A percentile compares a stretch with the other conserved stretches of the same genome.
Conservation (phyloP, 441 rosid genomes). For the Monsonia emarginata region DNA sequence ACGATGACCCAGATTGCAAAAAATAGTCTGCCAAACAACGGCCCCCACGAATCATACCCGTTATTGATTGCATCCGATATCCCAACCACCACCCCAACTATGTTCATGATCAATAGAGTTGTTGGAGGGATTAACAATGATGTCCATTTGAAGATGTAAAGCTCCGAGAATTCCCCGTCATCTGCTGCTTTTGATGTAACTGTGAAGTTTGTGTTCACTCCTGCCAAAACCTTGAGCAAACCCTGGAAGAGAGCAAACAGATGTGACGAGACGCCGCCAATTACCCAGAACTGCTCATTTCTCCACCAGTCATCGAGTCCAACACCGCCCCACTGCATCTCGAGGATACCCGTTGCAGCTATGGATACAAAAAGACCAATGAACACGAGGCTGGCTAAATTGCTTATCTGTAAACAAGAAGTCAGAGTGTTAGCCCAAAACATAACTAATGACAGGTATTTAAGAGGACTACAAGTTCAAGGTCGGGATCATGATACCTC, state of each 20-base stretch:
- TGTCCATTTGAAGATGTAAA: conserved; percentile 88
- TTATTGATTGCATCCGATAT: conserved; percentile 78
- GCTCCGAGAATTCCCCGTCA: conserved; percentile 80
- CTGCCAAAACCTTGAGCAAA: conserved; percentile 83
- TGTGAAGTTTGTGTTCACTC: conserved; percentile 79
- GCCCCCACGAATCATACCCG: conserved; percentile 95
- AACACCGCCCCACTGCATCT: conserved; percentile 95
- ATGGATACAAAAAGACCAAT: conserved; percentile 79
- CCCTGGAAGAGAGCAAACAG: conserved; percentile 92
- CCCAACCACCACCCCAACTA: conserved; percentile 72
- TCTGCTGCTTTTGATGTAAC: conserved; percentile 92
- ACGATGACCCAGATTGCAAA: conserved; percentile 86
- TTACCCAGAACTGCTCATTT: conserved; percentile 98
- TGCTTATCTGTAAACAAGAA: conserved; percentile 57
- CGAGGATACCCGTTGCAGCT: conserved; percentile 70
- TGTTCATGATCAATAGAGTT: conserved; percentile 66
- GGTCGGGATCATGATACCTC: too few relatives aligned
- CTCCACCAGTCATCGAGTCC: conserved; percentile 98
- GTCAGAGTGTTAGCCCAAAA: too few relatives aligned
- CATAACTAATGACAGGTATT: neutral
- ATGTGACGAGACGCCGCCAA: conserved; percentile 87
- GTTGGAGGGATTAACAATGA: conserved; percentile 67
- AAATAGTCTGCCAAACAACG: conserved; percentile 70
- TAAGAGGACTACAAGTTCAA: too few relatives aligned
- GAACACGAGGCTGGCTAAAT: conserved; percentile 71